phyloP scores from a whole-genome alignment of 495 filamentous ascomycete genomes.

The Aspergillus egyptiacus region DNA sequence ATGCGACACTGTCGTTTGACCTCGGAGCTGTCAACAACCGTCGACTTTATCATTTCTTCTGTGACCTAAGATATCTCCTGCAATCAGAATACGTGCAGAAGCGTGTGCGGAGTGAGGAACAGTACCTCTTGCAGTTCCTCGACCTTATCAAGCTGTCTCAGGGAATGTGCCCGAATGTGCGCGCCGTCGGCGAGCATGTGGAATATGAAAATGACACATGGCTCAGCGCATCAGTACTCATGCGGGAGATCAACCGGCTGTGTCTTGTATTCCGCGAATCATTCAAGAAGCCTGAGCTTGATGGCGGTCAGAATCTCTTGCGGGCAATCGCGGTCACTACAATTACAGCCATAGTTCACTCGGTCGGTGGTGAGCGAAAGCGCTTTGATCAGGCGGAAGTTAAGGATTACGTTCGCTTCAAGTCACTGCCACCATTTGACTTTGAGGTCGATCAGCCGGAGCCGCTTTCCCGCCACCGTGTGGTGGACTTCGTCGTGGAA shows the following conservation, averaged over 20 bases:
- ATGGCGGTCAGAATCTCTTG: constrained; percentile 56
- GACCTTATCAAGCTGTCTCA: constrained; percentile 94
- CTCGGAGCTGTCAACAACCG: constrained; percentile 88
- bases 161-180: constrained; percentile 89
- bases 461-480: constrained; percentile 42
- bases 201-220: constrained; percentile 98
- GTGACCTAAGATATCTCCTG: constrained; percentile 84
- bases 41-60: constrained; percentile 94
- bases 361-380: constrained; percentile 78
- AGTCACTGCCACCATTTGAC: constrained; percentile 66
- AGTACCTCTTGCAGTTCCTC: constrained; percentile 88
- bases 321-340: constrained; percentile 72
- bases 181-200: constrained; percentile 89
- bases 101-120: constrained; percentile 69
- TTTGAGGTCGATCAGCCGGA: constrained; percentile 58
- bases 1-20: constrained; percentile 84
- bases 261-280: constrained; percentile 84
- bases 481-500: constrained; percentile 84
- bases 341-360: constrained; percentile 73
- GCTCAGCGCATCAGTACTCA: constrained; percentile 93
- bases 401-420: constrained; percentile 76
- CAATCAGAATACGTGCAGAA: constrained; percentile 80
- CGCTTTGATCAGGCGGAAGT: constrained; percentile 86
- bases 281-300: constrained; percentile 59
- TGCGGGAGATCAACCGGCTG: constrained; percentile 86